Base-by-base conservation (phyloP, 23 red algal species). In the Gracilariopsis chorda region DNA sequence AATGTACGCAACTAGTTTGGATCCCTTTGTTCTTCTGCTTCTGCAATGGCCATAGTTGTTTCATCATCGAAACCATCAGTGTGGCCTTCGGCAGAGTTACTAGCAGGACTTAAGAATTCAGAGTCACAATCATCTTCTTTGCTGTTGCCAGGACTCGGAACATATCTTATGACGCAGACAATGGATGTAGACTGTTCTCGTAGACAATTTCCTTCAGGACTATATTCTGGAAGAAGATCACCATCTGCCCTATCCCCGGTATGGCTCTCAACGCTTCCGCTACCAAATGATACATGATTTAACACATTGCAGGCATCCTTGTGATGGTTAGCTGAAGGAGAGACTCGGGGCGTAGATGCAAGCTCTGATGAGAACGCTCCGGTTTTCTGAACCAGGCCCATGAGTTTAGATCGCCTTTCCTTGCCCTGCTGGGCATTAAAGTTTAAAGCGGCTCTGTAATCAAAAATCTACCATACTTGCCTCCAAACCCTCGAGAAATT, bases 401-500 rank as follows among this genome's bases (percentile, higher is more conserved):
- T 46, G 47, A 94, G 72, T 49, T 80, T 29, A 29, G 19, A 16
- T 63, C 79, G 11, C n/a, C 76, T 24, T 47, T 85, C 69, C 55
- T 61, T 27, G 55, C 52, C 60, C 3, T 16, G 23, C 14, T 28
- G 28, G 4, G 78, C 78, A 32, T 82, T 75, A 9, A 83, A 70
- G 43, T 30, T 27, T 12, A 61, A 20, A 7, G 32, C 40, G 16
- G 34, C 28, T 12, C 63, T 40, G 42, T 43, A 84, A 2, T 83
- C 77, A 43, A 57, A 51, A 20, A 96, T 35, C 30, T 86, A 35
- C 1, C 63, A 10, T 33, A 96, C 76, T 71, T 90, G 87, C 35
- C 37, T 56, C 94, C 94, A 96, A 58, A 96, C 91, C 57, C 75
- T 86, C 14, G 63, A 64, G 30, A 96, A 77, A 12, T 92, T 34